phyloP scores from a whole-genome alignment of 73 alveolate genomes.

The Paramecium primaurelia region DNA sequence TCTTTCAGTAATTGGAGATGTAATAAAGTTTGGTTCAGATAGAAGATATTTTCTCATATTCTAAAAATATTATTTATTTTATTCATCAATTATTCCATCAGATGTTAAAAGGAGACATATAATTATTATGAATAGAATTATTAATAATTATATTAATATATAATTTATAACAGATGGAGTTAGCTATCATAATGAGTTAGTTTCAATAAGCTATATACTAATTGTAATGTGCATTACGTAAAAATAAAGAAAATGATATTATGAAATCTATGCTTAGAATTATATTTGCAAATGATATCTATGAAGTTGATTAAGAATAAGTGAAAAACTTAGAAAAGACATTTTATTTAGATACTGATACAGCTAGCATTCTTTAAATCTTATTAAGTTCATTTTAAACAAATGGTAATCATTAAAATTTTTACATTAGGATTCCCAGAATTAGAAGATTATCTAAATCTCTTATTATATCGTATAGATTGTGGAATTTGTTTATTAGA shows the following conservation, averaged over 20 bases:
- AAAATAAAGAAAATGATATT: not conserved
- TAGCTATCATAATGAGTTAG: constrained; percentile 29
- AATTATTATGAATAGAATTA: not conserved
- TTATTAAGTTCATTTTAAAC: not conserved
- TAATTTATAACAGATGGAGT: constrained; percentile 12
- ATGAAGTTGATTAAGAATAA: not conserved
- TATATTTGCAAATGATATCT: not conserved
- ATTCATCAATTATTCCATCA: not conserved
- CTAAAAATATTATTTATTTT: not conserved
- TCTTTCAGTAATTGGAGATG: not conserved
- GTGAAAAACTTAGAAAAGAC: not conserved
- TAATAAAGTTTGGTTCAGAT: not conserved
- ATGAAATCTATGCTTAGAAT: not conserved
- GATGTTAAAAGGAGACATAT: not conserved
- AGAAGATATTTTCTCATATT: not conserved
- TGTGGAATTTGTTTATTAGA: constrained; percentile 8
- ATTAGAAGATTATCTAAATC: constrained; percentile 7
- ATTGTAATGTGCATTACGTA: not conserved
- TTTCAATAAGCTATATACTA: constrained; percentile 9
- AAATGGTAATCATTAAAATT: not conserved
- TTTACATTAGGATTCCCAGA: constrained; percentile 9
- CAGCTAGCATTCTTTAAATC: constrained; percentile 20
- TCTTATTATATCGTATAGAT: constrained; percentile 19
- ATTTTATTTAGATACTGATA: not conserved
- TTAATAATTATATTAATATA: not conserved